Evolutionary conservation across 1,284 basidiomycete genomes (phyloP), one percentile per base, ranked within the genome.

Genomic region (Cutaneotrichosporon mucoides): DNA sequence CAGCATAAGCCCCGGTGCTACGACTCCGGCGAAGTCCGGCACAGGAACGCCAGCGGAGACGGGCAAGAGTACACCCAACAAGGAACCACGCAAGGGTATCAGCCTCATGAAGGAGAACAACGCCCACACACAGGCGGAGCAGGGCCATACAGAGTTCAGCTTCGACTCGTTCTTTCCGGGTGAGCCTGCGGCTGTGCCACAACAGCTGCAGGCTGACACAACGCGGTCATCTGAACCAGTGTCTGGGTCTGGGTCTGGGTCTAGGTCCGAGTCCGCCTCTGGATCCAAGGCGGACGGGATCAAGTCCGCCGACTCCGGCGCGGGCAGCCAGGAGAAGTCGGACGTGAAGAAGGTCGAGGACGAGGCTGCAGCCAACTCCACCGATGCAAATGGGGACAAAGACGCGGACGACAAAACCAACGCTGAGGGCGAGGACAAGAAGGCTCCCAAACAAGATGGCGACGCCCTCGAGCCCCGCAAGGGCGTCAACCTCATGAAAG

Each of bases 281-380:
- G 24, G 9, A 16, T 24, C 9, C 44, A 16, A 8, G 16, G 9
- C 16, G 16, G 11, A 41, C 11, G n/a, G 11, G 5, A 4, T 12
- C 40, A 12, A 16, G 15, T 10, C 42, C 42, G 9, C 42, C 42
- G 12, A 43, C 42, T 6, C 43, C 43, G 16, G 10, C 40, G 16
- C 44, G 16, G 33, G 44, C 12, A 45, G 71, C 40, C 54, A 61
- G 51, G 66, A 66, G 49, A 69, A 68, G 55, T 60, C 66, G 37
- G 68, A 65, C 58, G 8, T 86, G 68, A 88, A 93, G 66, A 88
- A 86, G 66, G 95, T 93, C 77, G 87, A 90, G 66, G 81, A 90
- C 69, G 79, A 81, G 42, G 81, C 79, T 50, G 11, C 43, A 6
- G 41, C 41, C 41, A 44, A 56, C 12, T n/a, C 15, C 24, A 42